Evolutionary conservation across 208 protist species (phyloP).

Genomic region (Leptomonas seymouri): DNA sequence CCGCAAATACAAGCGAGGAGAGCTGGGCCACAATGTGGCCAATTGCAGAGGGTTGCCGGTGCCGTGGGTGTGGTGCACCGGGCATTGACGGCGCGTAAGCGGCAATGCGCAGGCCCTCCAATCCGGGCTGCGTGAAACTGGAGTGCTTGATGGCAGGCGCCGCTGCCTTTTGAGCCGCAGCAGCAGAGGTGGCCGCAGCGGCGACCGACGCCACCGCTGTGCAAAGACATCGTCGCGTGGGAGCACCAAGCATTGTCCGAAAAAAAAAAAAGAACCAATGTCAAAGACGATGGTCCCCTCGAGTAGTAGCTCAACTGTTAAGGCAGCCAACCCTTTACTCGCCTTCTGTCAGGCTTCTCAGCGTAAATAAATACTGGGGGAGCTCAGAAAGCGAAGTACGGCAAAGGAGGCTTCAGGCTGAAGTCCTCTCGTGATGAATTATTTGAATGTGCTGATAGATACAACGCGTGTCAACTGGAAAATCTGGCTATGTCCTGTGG

Average conservation of each 20-base stretch:
- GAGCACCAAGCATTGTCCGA: neutral
- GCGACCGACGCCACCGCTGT: neutral
- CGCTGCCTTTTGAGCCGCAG: neutral
- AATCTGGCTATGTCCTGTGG: too few species aligned
- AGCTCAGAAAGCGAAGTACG: too few species aligned
- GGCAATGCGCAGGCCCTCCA: slow-evolving; percentile 67
- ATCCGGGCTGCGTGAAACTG: slow-evolving; percentile 39
- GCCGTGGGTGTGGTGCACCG: slow-evolving; percentile 27
- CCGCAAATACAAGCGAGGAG: slow-evolving; percentile 70
- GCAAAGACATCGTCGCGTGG: slow-evolving; percentile 11
- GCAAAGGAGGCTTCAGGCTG: too few species aligned
- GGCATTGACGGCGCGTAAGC: slow-evolving; percentile 39
- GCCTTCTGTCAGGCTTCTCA: too few species aligned
- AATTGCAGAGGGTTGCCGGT: slow-evolving; percentile 51
- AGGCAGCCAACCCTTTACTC: too few species aligned
- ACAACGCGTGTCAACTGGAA: too few species aligned
- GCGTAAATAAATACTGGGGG: too few species aligned
- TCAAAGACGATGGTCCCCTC: neutral
- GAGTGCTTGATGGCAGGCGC: slow-evolving; percentile 20
- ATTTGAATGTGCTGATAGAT: too few species aligned
- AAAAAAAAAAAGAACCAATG: neutral
- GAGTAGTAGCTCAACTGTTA: too few species aligned
- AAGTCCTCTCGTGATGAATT: too few species aligned
- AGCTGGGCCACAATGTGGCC: slow-evolving; percentile 82
- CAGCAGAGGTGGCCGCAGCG: neutral